A percentile compares a stretch with the other conserved stretches of the same genome.
phyloP scores from a whole-genome alignment of 768 basidiomycete species.

The Nidularia sp. region DNA sequence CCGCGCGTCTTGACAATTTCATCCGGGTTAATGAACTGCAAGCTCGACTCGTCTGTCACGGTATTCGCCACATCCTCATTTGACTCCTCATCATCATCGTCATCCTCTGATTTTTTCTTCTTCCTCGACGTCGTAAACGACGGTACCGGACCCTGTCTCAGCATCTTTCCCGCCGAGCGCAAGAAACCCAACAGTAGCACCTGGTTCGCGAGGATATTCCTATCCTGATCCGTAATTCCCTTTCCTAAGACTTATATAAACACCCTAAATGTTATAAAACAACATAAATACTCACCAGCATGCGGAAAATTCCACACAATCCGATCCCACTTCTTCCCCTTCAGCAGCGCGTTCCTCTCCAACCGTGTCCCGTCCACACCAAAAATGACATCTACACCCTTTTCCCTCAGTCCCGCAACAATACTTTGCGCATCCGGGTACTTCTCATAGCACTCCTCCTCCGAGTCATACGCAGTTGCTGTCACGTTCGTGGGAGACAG shows the following conservation, averaged over 20 bases:
- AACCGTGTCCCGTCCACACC: conserved; percentile 81
- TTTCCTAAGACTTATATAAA: conserved; percentile 44
- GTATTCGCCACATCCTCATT: conserved; percentile 17
- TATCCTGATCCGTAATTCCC: conserved; percentile 89
- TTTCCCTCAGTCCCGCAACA: conserved; percentile 46
- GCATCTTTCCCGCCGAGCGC: conserved; percentile 59
- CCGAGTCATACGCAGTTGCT: conserved; percentile 83
- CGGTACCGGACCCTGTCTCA: conserved; percentile 58
- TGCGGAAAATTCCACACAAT: conserved; percentile 98
- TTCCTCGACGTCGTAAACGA: conserved; percentile 31
- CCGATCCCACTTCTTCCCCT: conserved; percentile 65
- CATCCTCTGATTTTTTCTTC: conserved; percentile 41
- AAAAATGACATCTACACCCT: conserved; percentile 73
- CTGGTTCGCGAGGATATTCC: conserved; percentile 91
- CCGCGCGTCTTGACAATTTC: conserved; percentile 41
- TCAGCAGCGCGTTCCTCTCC: conserved; percentile 53
- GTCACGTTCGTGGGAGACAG: conserved; percentile 67
- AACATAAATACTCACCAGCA: conserved; percentile 54
- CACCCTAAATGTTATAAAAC: not conserved
- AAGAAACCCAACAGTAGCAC: conserved; percentile 78
- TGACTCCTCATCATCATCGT: conserved; percentile 37
- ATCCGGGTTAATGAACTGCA: conserved; percentile 8
- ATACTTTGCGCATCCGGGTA: conserved; percentile 71
- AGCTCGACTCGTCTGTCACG: conserved; percentile 19
- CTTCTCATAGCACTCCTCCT: conserved; percentile 73